Evolutionary conservation across 345 rosid genomes (phyloP).

Genomic region (Psidium friedrichsthalianum): DNA sequence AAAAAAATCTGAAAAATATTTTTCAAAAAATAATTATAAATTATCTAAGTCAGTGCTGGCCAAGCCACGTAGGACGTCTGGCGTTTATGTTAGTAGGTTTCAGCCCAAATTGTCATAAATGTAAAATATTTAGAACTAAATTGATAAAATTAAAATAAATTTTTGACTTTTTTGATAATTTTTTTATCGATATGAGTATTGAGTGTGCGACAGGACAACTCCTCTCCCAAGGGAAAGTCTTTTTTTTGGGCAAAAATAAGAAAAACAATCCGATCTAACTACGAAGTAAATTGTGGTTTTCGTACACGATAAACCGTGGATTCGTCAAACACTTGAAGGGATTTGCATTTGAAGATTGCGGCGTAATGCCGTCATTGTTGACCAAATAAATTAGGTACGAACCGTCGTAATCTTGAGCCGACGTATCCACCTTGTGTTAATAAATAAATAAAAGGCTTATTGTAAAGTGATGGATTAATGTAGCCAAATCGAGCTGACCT

Average conservation of each 20-base stretch:
- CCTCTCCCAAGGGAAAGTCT: background rate
- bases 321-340: background rate
- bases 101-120: no score
- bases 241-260: background rate
- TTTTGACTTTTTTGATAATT: no score
- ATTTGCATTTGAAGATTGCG: background rate
- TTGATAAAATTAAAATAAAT: no score
- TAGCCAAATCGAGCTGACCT: background rate
- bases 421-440: background rate
- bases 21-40: no score
- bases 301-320: background rate
- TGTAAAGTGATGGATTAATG: background rate
- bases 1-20: no score
- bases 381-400: background rate
- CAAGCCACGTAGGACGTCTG: no score
- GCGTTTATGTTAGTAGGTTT: no score
- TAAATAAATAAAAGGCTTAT: background rate
- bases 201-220: no score
- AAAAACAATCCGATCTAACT: background rate
- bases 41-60: no score
- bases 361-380: background rate
- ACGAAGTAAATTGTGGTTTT: background rate
- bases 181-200: no score
- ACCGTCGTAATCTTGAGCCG: background rate
- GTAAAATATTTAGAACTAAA: no score